These are phyloP conservation scores for Orychophragmus violaceus DNA, from an alignment of 345 rosid species.

Conservation along the genomic window DNA sequence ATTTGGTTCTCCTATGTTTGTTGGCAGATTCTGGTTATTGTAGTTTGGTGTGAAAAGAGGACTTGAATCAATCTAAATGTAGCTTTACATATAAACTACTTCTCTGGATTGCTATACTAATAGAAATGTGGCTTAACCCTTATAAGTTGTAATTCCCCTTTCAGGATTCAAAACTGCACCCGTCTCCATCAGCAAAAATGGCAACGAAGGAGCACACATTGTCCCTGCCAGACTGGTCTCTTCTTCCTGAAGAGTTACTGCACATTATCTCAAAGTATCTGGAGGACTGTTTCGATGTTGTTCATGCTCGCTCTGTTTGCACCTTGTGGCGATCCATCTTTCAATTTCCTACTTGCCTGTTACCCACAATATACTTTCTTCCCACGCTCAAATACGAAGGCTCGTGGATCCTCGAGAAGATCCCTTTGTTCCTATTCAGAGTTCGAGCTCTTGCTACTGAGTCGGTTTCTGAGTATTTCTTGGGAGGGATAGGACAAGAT, in stretches of 20 bases:
- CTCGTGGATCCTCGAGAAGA: not conserved
- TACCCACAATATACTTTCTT: not conserved
- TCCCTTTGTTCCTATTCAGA: conserved; percentile 2
- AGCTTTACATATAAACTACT: no score
- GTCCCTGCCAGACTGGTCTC: not conserved
- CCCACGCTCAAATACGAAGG: not conserved
- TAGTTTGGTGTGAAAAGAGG: no score
- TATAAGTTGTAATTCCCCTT: no score
- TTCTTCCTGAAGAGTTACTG: not conserved
- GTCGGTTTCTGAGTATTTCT: not conserved
- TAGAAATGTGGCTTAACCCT: no score
- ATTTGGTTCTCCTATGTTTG: no score
- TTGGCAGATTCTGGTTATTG: no score
- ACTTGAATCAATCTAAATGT: no score
- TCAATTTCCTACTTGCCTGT: not conserved
- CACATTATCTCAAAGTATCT: not conserved
- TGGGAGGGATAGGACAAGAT: not conserved
- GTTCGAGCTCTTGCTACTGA: not conserved
- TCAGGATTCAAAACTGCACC: not conserved
- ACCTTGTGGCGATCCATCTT: not conserved
- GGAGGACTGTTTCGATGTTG: not conserved
- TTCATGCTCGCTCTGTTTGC: conserved; percentile 17
- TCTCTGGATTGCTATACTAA: no score
- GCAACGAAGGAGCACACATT: not conserved
- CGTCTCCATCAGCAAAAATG: not conserved